Evolutionary conservation across 176 grass and related monocot species (phyloP).

Genomic region (Cocos nucifera): DNA sequence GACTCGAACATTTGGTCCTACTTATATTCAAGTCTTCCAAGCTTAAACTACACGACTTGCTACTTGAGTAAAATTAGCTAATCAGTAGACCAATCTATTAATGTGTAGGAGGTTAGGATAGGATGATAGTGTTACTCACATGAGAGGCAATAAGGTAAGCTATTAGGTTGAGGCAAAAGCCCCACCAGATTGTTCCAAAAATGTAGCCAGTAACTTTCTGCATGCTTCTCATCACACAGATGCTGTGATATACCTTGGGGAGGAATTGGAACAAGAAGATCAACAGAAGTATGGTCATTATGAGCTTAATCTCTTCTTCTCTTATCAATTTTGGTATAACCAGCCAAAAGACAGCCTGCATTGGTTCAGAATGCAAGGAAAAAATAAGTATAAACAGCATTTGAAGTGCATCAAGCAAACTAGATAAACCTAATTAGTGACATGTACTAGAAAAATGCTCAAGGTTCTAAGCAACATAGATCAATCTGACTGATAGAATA

Average conservation of each 20-base stretch:
- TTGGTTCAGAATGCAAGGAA: conserved; percentile 7
- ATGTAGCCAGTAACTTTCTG: conserved; percentile 96
- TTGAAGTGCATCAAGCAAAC: not conserved
- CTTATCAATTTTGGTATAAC: conserved; percentile 71
- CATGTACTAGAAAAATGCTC: too few species aligned
- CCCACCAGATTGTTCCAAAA: conserved; percentile 97
- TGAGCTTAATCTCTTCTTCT: conserved; percentile 59
- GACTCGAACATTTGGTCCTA: too few species aligned
- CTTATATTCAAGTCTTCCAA: too few species aligned
- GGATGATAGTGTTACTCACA: conserved; percentile 24
- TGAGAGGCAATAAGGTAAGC: conserved; percentile 97
- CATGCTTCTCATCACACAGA: conserved; percentile 94
- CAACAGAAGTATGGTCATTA: conserved; percentile 61
- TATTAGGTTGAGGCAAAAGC: conserved; percentile 83
- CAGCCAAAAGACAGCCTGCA: conserved; percentile 79
- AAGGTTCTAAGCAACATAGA: too few species aligned
- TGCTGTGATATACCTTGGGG: conserved; percentile 87
- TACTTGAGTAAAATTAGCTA: too few species aligned
- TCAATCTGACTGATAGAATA: too few species aligned
- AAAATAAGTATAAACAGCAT: not conserved
- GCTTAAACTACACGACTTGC: too few species aligned
- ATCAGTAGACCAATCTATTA: too few species aligned
- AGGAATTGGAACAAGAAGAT: conserved; percentile 88
- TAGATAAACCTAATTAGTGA: too few species aligned
- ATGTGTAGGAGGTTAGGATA: too few species aligned